These are phyloP conservation scores for Periconia digitata DNA, from an alignment of 2,329 filamentous ascomycete genomes.

Conservation along the genomic window DNA sequence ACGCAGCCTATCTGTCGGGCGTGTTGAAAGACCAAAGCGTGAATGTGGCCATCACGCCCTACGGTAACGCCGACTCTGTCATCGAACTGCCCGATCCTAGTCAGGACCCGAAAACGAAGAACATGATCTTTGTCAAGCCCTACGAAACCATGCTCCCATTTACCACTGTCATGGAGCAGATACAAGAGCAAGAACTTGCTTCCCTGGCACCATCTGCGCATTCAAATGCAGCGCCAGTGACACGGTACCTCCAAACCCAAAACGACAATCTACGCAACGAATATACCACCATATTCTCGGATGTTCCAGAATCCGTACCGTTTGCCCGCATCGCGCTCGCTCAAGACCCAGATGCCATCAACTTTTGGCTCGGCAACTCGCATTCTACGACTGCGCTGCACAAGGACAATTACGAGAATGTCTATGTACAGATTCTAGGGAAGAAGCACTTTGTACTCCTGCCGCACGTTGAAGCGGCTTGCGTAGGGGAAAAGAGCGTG, in stretches of 20 bases:
- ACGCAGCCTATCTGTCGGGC: conserved; percentile 58
- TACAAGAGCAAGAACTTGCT: conserved; percentile 58
- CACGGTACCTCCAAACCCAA: conserved; percentile 73
- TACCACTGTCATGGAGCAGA: conserved; percentile 60
- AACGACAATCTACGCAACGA: conserved; percentile 80
- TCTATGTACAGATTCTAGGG: conserved; percentile 76
- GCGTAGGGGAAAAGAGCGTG: conserved; percentile 66
- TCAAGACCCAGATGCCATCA: conserved; percentile 70
- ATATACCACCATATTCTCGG: conserved; percentile 63
- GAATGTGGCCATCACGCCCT: conserved; percentile 77
- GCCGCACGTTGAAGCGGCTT: conserved; percentile 69
- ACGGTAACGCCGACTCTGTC: conserved; percentile 63
- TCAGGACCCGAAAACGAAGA: neutral
- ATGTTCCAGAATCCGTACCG: conserved; percentile 66
- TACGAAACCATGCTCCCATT: conserved; percentile 68
- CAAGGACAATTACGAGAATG: conserved; percentile 83
- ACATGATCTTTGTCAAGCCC: conserved; percentile 66
- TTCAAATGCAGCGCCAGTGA: conserved; percentile 5
- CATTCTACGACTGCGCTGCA: conserved; percentile 71
- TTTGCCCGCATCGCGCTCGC: conserved; percentile 74
- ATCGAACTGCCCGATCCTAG: conserved; percentile 63
- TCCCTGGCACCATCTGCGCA: neutral
- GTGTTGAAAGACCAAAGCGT: conserved; percentile 60
- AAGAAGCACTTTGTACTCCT: conserved; percentile 74
- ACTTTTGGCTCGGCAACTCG: conserved; percentile 78